Conservation (phyloP, 2,329 filamentous ascomycete genomes). For the Colletotrichum sp. region DNA sequence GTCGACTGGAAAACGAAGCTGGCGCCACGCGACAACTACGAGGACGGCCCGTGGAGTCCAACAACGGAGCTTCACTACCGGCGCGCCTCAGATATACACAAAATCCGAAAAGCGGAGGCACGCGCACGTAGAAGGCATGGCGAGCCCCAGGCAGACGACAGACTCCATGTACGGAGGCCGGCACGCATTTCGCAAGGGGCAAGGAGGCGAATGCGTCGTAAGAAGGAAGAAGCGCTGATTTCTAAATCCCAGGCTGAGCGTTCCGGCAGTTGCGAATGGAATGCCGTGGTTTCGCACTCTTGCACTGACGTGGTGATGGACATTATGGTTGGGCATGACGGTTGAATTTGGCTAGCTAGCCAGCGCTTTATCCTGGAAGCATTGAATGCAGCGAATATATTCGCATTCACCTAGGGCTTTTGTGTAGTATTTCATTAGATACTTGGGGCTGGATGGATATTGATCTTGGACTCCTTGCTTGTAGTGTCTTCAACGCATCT, state of each 20-base stretch:
- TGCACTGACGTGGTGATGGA: not conserved
- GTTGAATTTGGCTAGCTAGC: not conserved
- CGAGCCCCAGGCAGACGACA: too few species aligned
- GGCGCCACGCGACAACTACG: not conserved
- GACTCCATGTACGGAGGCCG: not conserved
- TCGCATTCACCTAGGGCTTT: fast-evolving
- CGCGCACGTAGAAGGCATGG: fast-evolving
- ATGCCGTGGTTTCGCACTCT: not conserved
- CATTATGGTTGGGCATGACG: not conserved
- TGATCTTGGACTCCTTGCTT: too few species aligned
- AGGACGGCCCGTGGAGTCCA: not conserved
- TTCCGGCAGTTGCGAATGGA: not conserved
- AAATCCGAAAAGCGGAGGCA: not conserved
- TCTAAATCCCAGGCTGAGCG: not conserved
- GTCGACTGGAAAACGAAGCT: not conserved
- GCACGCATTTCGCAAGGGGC: not conserved
- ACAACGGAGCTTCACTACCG: not conserved
- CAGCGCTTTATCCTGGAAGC: too few species aligned
- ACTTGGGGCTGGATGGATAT: too few species aligned
- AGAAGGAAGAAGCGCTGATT: not conserved
- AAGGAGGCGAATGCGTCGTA: not conserved
- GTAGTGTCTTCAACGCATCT: too few species aligned
- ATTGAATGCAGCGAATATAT: fast-evolving
- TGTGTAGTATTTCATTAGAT: too few species aligned
- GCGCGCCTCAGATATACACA: not conserved